Percentiles rank a stretch among this genome's conserved stretches.
Conservation (phyloP, 2,329 filamentous ascomycete species). For the Neospermospora avenae region DNA sequence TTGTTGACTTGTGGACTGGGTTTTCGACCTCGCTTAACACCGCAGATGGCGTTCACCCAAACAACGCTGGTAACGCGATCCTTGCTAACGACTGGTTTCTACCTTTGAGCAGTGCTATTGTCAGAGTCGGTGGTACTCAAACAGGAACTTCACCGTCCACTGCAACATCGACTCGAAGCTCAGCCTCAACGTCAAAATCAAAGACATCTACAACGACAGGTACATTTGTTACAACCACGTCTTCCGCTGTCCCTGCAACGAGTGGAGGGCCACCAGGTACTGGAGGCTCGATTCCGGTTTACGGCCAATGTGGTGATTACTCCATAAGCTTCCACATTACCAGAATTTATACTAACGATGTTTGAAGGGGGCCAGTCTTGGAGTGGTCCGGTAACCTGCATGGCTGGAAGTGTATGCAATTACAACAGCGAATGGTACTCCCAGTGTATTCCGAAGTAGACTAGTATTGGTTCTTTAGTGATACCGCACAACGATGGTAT, state of each 20-base stretch:
- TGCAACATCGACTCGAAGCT: background rate
- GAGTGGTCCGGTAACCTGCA: background rate
- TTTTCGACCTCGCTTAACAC: slow-evolving; percentile 33
- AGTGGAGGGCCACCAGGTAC: background rate
- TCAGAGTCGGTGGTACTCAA: background rate
- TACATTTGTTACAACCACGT: slow-evolving; percentile 2
- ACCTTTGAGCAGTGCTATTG: slow-evolving; percentile 8
- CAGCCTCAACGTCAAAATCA: background rate
- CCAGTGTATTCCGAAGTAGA: background rate
- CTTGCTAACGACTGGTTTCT: slow-evolving; percentile 34
- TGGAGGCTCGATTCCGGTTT: background rate
- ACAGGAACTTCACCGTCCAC: background rate
- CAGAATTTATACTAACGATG: background rate
- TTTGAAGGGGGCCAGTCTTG: background rate
- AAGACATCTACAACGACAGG: background rate
- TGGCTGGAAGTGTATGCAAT: background rate
- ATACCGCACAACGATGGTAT: no score
- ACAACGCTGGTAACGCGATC: slow-evolving; percentile 32
- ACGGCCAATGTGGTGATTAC: slow-evolving; percentile 4
- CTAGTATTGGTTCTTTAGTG: no score
- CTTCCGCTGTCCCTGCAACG: background rate
- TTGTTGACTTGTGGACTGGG: slow-evolving; percentile 37
- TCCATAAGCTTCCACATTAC: background rate
- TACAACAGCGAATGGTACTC: background rate
- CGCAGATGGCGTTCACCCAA: slow-evolving; percentile 38